Conservation (phyloP, 2,329 filamentous ascomycete genomes). For the Pseudofabraea citricarpa region DNA sequence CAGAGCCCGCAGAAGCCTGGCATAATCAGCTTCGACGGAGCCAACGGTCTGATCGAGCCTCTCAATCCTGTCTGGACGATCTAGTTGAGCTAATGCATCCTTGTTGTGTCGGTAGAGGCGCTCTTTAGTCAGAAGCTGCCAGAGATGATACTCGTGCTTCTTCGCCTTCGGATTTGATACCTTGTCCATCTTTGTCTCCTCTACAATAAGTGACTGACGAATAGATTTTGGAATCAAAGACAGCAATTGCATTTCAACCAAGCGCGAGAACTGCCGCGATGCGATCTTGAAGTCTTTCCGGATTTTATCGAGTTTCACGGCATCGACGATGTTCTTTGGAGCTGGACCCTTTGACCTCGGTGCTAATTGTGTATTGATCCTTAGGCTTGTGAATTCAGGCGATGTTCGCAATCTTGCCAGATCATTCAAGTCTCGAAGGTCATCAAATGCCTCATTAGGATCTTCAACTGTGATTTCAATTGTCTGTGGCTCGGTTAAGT, state of each 20-base stretch:
- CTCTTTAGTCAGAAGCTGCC: conserved; percentile 72
- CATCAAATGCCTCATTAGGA: conserved; percentile 81
- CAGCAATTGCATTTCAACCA: conserved; percentile 73
- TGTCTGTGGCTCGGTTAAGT: conserved; percentile 62
- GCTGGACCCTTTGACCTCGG: conserved; percentile 44
- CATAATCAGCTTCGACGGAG: conserved; percentile 68
- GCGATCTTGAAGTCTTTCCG: conserved; percentile 65
- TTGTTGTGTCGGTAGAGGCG: conserved; percentile 71
- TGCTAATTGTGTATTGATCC: conserved; percentile 45
- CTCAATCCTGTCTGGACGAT: conserved; percentile 61
- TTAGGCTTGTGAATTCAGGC: conserved; percentile 52
- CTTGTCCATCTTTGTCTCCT: conserved; percentile 38
- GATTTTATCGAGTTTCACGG: conserved; percentile 49
- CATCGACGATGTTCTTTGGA: conserved; percentile 54
- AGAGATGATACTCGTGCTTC: conserved; percentile 62
- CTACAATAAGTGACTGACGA: conserved; percentile 44
- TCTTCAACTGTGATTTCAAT: conserved; percentile 90
- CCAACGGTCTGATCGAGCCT: conserved; percentile 67
- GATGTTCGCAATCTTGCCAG: conserved; percentile 57
- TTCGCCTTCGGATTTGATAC: conserved; percentile 41
- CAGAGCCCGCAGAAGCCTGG: conserved; percentile 46
- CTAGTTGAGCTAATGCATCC: conserved; percentile 65
- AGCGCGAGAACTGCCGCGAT: conserved; percentile 67
- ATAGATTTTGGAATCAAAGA: conserved; percentile 51
- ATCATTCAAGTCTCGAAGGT: conserved; percentile 72